A percentile compares a stretch with the other conserved stretches of the same genome.
Conservation (phyloP, 2,329 filamentous ascomycete species). For the Aspergillus unguis region DNA sequence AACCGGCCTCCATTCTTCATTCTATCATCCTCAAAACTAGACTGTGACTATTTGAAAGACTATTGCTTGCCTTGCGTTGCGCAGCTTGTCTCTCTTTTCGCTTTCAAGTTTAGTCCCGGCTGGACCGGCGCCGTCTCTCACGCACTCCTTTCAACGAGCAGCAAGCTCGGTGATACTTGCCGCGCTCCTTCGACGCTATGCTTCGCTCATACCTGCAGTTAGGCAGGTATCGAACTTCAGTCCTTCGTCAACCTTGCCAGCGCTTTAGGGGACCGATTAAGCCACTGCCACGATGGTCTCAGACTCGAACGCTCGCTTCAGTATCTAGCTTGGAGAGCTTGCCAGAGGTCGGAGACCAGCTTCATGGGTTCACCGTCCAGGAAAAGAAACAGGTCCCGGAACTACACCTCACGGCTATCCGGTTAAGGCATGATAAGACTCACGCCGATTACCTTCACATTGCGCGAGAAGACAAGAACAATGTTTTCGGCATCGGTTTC, state of each 20-base stretch:
- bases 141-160: no score
- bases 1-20: not conserved
- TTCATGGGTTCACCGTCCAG: constrained; percentile 90
- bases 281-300: constrained; percentile 17
- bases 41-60: not conserved
- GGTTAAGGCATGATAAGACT: constrained; percentile 90
- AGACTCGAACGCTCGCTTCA: constrained; percentile 34
- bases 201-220: constrained; percentile 31
- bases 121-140: constrained; percentile 9
- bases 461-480: constrained; percentile 92
- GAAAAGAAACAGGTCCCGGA: constrained; percentile 90
- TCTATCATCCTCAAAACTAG: not conserved
- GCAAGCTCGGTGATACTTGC: not conserved
- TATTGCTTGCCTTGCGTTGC: not conserved
- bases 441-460: constrained; percentile 95
- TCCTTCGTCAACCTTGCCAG: constrained; percentile 19
- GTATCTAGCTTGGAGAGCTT: constrained; percentile 73
- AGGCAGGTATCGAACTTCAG: constrained; percentile 24
- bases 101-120: constrained; percentile 7
- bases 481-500: constrained; percentile 99
- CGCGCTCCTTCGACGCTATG: constrained; percentile 22
- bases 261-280: constrained; percentile 19
- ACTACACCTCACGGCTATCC: constrained; percentile 84
- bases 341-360: constrained; percentile 75
- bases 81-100: not conserved